Evolutionary conservation across 2,329 filamentous ascomycete species (phyloP).

Genomic region (Aspergillus vadensis): DNA sequence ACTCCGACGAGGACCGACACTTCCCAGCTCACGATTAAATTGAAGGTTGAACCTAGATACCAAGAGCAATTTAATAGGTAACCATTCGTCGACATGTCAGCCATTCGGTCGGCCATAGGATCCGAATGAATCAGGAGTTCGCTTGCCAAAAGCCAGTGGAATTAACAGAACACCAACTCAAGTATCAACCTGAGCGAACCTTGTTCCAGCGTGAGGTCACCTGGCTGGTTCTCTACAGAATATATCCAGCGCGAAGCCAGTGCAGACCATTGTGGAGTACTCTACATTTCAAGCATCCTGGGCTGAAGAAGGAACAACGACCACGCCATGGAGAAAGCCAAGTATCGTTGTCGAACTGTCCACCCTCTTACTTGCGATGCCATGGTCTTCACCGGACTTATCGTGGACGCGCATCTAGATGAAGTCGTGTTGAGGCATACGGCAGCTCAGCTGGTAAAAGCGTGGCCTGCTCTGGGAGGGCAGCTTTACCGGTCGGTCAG

Average conservation of each 20-base stretch:
- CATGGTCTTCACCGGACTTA: neutral
- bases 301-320: neutral
- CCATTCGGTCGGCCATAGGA: too few species aligned
- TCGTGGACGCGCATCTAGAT: neutral
- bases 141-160: too few species aligned
- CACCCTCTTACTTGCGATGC: neutral
- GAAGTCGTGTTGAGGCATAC: neutral
- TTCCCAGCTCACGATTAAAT: neutral
- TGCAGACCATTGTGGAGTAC: too few species aligned
- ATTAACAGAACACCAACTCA: too few species aligned
- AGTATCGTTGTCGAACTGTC: neutral
- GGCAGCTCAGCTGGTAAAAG: neutral
- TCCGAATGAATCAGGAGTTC: too few species aligned
- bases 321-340: neutral
- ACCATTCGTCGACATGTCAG: too few species aligned
- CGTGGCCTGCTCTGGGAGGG: neutral
- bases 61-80: too few species aligned
- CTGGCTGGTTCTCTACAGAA: too few species aligned
- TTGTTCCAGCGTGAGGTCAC: too few species aligned
- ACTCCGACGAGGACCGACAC: neutral
- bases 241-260: too few species aligned
- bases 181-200: too few species aligned
- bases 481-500: neutral
- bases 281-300: neutral
- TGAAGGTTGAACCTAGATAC: too few species aligned